These are phyloP conservation scores for Saksenaea vasiformis DNA, from an alignment of 371 early-diverging fungal genomes.

Conservation along the genomic window DNA sequence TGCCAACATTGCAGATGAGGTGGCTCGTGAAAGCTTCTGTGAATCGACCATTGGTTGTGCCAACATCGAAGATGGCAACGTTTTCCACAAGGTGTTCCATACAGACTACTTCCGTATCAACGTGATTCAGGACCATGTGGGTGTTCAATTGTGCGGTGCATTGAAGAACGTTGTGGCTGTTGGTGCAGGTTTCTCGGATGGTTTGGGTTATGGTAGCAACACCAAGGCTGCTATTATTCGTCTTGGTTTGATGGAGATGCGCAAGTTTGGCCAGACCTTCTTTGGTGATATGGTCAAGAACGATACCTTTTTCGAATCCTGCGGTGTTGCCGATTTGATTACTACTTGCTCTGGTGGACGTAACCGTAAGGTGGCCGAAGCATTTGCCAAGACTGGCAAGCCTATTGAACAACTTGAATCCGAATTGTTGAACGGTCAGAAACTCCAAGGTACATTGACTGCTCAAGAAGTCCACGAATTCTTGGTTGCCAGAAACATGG, in stretches of 20 bases:
- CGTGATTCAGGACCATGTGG: slow-evolving; percentile 83
- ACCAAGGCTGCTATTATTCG: slow-evolving; percentile 98
- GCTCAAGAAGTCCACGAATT: slow-evolving; percentile 88
- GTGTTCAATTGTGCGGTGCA: slow-evolving; percentile 98
- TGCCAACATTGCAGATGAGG: slow-evolving; percentile 98
- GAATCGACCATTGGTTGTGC: slow-evolving; percentile 95
- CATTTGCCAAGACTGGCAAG: slow-evolving; percentile 83
- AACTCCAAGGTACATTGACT: slow-evolving; percentile 96
- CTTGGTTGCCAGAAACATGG: slow-evolving; percentile 62
- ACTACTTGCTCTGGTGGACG: slow-evolving; percentile 97
- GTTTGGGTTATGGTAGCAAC: slow-evolving; percentile 87
- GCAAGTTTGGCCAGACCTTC: slow-evolving; percentile 85
- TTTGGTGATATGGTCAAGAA: slow-evolving; percentile 74
- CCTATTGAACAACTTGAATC: slow-evolving; percentile 87
- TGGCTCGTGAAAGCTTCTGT: slow-evolving; percentile 92
- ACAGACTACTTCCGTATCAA: slow-evolving; percentile 87
- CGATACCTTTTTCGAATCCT: slow-evolving; percentile 95
- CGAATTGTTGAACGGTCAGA: slow-evolving; percentile 95
- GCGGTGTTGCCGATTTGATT: slow-evolving; percentile 91
- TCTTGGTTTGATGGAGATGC: slow-evolving; percentile 96
- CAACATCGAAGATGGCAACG: slow-evolving; percentile 67
- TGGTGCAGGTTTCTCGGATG: slow-evolving; percentile 96
- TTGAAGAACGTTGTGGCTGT: slow-evolving; percentile 99
- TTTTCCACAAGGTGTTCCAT: slow-evolving; percentile 83
- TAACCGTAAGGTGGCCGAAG: slow-evolving; percentile 93